Evolutionary conservation across 2,329 filamentous ascomycete genomes (phyloP).

Genomic region (Fusarium chlamydosporum): DNA sequence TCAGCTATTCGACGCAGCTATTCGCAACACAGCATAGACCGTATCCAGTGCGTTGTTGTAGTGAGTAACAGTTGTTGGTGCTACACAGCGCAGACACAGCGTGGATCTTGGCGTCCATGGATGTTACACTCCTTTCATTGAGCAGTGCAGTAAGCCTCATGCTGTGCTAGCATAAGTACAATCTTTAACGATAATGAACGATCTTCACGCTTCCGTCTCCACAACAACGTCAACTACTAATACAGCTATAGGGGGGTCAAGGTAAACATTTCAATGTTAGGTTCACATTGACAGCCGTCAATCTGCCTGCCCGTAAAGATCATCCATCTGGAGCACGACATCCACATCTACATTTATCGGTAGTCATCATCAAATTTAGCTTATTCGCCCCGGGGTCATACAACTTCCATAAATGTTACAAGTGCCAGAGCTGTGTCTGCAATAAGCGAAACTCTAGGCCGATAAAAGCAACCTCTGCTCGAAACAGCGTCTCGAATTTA

Average conservation of each 20-base stretch:
- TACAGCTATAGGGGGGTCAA: neutral
- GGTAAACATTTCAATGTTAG: constrained; percentile 18
- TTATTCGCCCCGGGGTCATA: constrained; percentile 20
- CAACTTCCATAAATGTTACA: constrained; percentile 14
- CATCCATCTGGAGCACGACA: constrained; percentile 6
- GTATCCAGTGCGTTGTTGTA: neutral
- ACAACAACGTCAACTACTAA: neutral
- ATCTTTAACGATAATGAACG: constrained; percentile 1
- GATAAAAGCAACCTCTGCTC: constrained; percentile 21
- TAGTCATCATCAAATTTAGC: constrained; percentile 14
- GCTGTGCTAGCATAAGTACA: constrained; percentile 11
- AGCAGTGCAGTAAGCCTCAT: constrained; percentile 12
- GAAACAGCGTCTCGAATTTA: constrained; percentile 19
- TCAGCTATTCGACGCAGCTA: constrained; percentile 2
- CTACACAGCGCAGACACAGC: constrained; percentile 2
- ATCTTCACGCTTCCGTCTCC: constrained; percentile 9
- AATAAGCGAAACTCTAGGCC: constrained; percentile 17
- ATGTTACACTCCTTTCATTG: constrained; percentile 3
- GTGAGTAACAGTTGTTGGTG: constrained; percentile 3
- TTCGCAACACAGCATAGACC: constrained; percentile 1
- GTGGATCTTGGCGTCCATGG: constrained; percentile 7
- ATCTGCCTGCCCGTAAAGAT: neutral
- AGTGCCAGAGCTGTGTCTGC: constrained; percentile 3
- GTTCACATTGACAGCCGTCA: neutral
- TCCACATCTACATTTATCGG: constrained; percentile 2